These are phyloP conservation scores for Cryptosporidium canis DNA, from an alignment of 169 alveolate species.

Conservation along the genomic window DNA sequence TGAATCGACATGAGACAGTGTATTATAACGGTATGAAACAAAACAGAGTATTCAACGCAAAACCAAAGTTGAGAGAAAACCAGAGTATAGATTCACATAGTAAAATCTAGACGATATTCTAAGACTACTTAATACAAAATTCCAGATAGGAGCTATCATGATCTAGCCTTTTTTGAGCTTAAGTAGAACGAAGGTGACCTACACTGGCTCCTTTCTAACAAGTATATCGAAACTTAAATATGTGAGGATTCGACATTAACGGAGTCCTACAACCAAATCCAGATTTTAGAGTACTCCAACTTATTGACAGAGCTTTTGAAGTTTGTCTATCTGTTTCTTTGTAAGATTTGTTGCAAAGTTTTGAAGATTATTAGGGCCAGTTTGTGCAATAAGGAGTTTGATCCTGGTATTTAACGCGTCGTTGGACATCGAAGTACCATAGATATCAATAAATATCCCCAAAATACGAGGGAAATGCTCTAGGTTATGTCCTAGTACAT, in stretches of 20 bases:
- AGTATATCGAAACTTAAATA: neutral
- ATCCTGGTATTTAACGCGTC: constrained; percentile 81
- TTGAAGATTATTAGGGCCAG: constrained; percentile 49
- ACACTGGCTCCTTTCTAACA: neutral
- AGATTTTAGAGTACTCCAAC: neutral
- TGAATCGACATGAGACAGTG: constrained; percentile 29
- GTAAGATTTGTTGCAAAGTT: constrained; percentile 38
- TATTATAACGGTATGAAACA: too few species aligned
- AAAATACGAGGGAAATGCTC: constrained; percentile 81
- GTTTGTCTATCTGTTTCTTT: constrained; percentile 56
- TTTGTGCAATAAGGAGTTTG: constrained; percentile 42
- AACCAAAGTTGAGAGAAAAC: neutral
- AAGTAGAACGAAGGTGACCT: neutral
- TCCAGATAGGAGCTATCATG: neutral
- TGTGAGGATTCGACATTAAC: neutral
- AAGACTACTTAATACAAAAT: constrained; percentile 18
- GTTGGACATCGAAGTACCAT: constrained; percentile 85
- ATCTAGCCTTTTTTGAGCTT: neutral
- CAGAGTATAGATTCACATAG: constrained; percentile 37
- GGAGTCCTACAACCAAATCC: neutral
- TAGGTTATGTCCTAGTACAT: constrained; percentile 82
- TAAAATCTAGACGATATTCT: constrained; percentile 20
- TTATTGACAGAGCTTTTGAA: constrained; percentile 41
- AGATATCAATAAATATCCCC: constrained; percentile 82
- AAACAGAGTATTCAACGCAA: too few species aligned